Percentiles rank a stretch among this genome's conserved stretches.
phyloP scores from a whole-genome alignment of 192 early-diverging fungal genomes.

The Phycomyces blakesleeanus region DNA sequence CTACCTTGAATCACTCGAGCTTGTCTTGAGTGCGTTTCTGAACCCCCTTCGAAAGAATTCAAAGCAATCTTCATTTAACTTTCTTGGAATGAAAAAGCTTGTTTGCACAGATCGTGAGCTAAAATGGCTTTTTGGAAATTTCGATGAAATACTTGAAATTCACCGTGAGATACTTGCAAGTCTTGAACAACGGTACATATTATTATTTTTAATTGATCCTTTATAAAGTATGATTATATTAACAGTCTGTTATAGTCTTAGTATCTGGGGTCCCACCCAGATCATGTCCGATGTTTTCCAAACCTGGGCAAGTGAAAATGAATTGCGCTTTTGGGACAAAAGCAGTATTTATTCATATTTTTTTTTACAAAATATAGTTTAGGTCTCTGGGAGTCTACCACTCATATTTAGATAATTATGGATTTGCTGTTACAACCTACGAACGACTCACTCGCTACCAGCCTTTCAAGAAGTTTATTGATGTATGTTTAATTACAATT shows the following conservation, averaged over 20 bases:
- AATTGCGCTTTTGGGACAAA: not conserved
- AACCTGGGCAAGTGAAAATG: constrained; percentile 15
- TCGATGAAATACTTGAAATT: constrained; percentile 12
- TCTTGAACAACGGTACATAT: constrained; percentile 20
- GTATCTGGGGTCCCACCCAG: constrained; percentile 40
- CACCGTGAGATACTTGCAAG: constrained; percentile 10
- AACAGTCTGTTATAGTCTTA: constrained; percentile 2
- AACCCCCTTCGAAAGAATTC: constrained; percentile 19
- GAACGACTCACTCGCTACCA: constrained; percentile 23
- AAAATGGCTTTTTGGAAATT: constrained; percentile 21
- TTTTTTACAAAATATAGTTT: not conserved
- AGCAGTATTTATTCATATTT: not conserved
- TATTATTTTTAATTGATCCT: no score
- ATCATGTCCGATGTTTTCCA: constrained; percentile 36
- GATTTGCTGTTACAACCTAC: constrained; percentile 19
- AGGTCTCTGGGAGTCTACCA: constrained; percentile 14
- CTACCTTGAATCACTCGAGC: constrained; percentile 17
- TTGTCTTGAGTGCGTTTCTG: constrained; percentile 9
- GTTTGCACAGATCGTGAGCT: constrained; percentile 29
- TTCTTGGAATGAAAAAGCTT: constrained; percentile 25
- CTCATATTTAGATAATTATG: constrained; percentile 24
- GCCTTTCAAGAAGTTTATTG: constrained; percentile 33
- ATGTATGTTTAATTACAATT: constrained; percentile 14
- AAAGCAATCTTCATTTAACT: constrained; percentile 24
- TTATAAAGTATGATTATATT: no score